These are phyloP conservation scores for Ganoderma multipileum DNA, from an alignment of 1,284 basidiomycete genomes.

Conservation along the genomic window DNA sequence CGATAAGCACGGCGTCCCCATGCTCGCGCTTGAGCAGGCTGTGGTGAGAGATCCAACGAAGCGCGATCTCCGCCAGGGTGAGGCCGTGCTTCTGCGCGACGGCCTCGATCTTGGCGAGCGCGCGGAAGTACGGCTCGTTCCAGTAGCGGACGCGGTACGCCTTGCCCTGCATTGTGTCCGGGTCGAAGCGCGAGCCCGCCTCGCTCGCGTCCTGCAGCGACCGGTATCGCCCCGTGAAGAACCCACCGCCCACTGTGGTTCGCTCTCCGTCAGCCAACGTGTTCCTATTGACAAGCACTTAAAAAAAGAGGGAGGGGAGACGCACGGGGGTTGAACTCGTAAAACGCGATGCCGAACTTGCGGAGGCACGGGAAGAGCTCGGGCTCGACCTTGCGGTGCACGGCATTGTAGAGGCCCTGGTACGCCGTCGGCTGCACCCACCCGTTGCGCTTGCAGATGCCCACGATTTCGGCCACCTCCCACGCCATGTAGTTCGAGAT, in stretches of 20 bases:
- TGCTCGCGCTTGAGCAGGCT: slow-evolving; percentile 53
- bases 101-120: slow-evolving; percentile 46
- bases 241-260: slow-evolving; percentile 42
- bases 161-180: slow-evolving; percentile 40
- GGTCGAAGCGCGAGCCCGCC: slow-evolving; percentile 48
- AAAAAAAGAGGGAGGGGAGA: not conserved
- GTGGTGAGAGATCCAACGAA: slow-evolving; percentile 65
- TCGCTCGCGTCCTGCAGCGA: slow-evolving; percentile 41
- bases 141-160: slow-evolving; percentile 46
- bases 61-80: slow-evolving; percentile 55
- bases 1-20: slow-evolving; percentile 59
- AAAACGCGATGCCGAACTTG: slow-evolving; percentile 67
- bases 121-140: slow-evolving; percentile 57
- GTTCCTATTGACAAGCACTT: not conserved
- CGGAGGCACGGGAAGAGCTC: slow-evolving; percentile 70
- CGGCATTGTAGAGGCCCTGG: slow-evolving; percentile 67
- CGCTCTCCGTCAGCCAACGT: slow-evolving; percentile 24
- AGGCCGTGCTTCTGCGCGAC: slow-evolving; percentile 49
- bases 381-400: slow-evolving; percentile 58
- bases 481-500: slow-evolving; percentile 57
- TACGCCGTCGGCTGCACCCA: slow-evolving; percentile 67
- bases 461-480: slow-evolving; percentile 61
- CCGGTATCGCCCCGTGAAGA: slow-evolving; percentile 38
- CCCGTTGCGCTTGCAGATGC: slow-evolving; percentile 57
- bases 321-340: slow-evolving; percentile 59